Percentiles rank a stretch among this genome's conserved stretches.
phyloP scores from a whole-genome alignment of 2,329 filamentous ascomycete species.

The Xylaria sp. region DNA sequence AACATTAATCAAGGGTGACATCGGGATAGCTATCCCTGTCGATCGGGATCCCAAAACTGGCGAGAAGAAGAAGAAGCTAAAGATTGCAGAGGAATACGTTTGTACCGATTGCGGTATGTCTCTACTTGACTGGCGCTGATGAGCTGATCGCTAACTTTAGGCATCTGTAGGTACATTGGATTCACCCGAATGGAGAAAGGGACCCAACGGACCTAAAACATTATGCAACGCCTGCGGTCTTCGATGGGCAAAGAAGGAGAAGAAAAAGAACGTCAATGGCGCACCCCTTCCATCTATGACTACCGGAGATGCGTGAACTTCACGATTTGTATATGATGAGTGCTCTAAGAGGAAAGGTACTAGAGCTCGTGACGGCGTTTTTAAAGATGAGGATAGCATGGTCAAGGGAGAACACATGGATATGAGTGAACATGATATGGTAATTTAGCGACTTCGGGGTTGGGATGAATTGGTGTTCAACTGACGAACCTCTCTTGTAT shows the following conservation, averaged over 20 bases:
- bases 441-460: background rate
- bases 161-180: conserved; percentile 63
- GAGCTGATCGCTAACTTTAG: conserved; percentile 9
- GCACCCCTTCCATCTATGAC: conserved; percentile 2
- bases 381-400: conserved; percentile 1
- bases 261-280: conserved; percentile 49
- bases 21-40: conserved; percentile 74
- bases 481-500: no score
- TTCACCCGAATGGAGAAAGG: conserved; percentile 94
- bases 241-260: conserved; percentile 74
- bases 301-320: conserved; percentile 9
- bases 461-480: no score
- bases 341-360: background rate
- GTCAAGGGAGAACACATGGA: background rate
- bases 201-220: conserved; percentile 87
- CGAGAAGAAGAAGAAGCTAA: conserved; percentile 85
- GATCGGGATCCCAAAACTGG: conserved; percentile 68
- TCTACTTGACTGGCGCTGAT: background rate
- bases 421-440: conserved; percentile 1
- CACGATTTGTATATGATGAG: background rate
- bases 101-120: conserved; percentile 82
- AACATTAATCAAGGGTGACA: conserved; percentile 76
- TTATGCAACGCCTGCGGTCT: conserved; percentile 91
- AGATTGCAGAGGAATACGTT: conserved; percentile 81
- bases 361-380: conserved; percentile 1